A percentile compares a stretch with the other conserved stretches of the same genome.
phyloP scores from a whole-genome alignment of 352 stramenopile genomes.

The Globisporangium abappressorium region DNA sequence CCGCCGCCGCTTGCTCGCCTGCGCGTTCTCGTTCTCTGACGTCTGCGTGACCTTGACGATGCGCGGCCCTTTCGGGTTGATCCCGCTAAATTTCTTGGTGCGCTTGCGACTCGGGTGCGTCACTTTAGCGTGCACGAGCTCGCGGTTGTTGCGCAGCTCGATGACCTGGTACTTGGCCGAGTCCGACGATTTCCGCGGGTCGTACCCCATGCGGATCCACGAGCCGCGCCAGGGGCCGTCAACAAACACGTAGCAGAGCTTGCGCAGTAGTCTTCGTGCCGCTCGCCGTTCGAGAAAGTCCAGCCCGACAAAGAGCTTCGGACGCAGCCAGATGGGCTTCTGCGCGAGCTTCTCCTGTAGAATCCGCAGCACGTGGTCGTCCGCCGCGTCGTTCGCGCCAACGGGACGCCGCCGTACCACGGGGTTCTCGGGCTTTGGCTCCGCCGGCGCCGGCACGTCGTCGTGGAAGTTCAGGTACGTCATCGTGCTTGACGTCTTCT shows the following conservation, averaged over 20 bases:
- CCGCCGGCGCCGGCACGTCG: conserved; percentile 44
- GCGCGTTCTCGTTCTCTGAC: conserved; percentile 57
- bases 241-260: conserved; percentile 83
- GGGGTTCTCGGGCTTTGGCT: conserved; percentile 45
- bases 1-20: conserved; percentile 55
- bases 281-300: conserved; percentile 60
- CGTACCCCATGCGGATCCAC: conserved; percentile 83
- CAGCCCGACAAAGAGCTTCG: conserved; percentile 65
- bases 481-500: conserved; percentile 72
- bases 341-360: conserved; percentile 52
- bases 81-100: conserved; percentile 61
- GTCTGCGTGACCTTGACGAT: conserved; percentile 79
- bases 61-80: conserved; percentile 56
- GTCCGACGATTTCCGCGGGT: conserved; percentile 43
- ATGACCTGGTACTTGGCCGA: conserved; percentile 71
- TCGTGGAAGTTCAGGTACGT: conserved; percentile 83
- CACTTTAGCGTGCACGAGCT: conserved; percentile 79
- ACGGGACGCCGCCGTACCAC: conserved; percentile 46
- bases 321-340: conserved; percentile 75
- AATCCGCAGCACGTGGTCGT: conserved; percentile 59
- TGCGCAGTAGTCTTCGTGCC: conserved; percentile 53
- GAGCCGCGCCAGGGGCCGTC: conserved; percentile 78
- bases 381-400: conserved; percentile 53
- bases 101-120: conserved; percentile 65
- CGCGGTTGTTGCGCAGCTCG: conserved; percentile 76